Evolutionary conservation across 495 filamentous ascomycete species (phyloP), one percentile per base, ranked within the genome.

Genomic region (Lophiostoma macrostomum): DNA sequence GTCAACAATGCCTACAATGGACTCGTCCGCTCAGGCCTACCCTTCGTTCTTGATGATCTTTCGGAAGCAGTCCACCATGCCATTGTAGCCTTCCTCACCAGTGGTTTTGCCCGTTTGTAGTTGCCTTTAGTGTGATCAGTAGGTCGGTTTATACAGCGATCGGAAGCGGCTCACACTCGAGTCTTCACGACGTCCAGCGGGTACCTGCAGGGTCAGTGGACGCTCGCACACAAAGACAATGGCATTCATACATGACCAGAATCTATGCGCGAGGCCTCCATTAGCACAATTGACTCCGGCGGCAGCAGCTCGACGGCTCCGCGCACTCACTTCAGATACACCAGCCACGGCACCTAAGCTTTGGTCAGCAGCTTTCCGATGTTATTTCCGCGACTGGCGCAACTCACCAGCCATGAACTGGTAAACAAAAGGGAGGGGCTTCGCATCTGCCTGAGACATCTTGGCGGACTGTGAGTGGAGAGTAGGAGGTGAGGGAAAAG

Each of bases 141-240:
- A 48, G 40, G 4, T 32, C 34, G 48, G 22, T 50, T 48, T 36
- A 31, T 39, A 16, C 3, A 8, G 49, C 16, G 19, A 14, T 42
- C 47, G 10, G 18, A 7, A 16, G 23, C 20, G 42, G 35, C 87
- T 79, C 79, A 94, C 87, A 98, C 85, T 81, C 93, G 77, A 42
- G 93, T 98, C 78, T 98, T 98, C 65, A 98, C 88, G 36, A 97
- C 91, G 71, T 98, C 93, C 64, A 98, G 76, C 62, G 93, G 93
- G 77, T 98, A 98, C 93, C 90, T 96, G 40, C 20, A 13, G 40
- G 23, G 23, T 53, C 46, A 57, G 49, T 39, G 10, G 36, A 22
- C 27, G 55, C 49, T 64, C 59, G 18, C 14, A 23, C 14, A 16
- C 18, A 13, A 3, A 19, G 16, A 5, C 10, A 44, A 23, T 45